phyloP scores from a whole-genome alignment of 305 asterid species.

The Rubia balearica region DNA sequence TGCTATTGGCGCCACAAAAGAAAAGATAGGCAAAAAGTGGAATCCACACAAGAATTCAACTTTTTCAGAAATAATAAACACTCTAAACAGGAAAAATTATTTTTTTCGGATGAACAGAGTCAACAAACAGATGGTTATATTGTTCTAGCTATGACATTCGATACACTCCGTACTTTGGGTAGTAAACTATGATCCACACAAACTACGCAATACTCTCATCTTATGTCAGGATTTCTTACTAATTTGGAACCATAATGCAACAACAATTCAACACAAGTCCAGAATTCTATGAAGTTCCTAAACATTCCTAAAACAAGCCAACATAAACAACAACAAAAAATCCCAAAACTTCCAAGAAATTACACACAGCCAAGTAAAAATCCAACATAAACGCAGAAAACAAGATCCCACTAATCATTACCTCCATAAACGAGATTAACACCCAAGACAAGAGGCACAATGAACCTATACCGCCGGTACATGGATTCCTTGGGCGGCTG shows the following conservation, averaged over 20 bases:
- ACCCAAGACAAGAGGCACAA: slow-evolving; percentile 62
- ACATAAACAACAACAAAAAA: not conserved
- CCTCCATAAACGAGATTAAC: slow-evolving; percentile 79
- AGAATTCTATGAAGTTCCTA: not conserved
- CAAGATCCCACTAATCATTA: slow-evolving; percentile 11
- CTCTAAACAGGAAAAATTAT: too few relatives aligned
- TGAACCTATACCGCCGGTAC: slow-evolving; percentile 55
- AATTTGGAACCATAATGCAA: not conserved
- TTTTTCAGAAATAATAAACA: not conserved
- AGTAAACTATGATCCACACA: not conserved
- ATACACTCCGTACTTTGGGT: not conserved
- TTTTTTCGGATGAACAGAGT: not conserved
- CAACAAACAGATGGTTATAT: not conserved
- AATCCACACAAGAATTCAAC: not conserved
- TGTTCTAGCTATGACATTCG: not conserved
- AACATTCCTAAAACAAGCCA: not conserved
- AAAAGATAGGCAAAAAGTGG: not conserved
- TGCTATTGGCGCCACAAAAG: not conserved
- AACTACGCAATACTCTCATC: not conserved
- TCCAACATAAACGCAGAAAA: not conserved
- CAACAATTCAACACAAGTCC: not conserved
- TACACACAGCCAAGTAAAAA: not conserved
- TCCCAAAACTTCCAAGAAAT: not conserved
- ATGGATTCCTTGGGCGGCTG: slow-evolving; percentile 54
- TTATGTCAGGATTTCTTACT: too few relatives aligned